Base-by-base conservation (phyloP, 2,329 filamentous ascomycete species). In the Fusarium compactum region DNA sequence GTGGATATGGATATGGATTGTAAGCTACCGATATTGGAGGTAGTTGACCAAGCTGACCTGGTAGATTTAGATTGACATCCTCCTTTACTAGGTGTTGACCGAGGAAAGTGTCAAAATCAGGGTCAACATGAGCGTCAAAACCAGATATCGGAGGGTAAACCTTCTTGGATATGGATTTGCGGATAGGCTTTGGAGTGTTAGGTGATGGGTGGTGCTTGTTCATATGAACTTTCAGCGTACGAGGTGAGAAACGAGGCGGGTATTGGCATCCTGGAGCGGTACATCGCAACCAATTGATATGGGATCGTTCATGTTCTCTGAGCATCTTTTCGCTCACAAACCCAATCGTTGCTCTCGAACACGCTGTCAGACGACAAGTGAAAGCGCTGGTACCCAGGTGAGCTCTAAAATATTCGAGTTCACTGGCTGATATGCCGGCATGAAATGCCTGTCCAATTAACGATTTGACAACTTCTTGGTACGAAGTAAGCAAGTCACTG, bases 211-310 rank as follows among this genome's bases (percentile, higher is more conserved):
- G 64, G n/a, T 65, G 8, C 6, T 56, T 67, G 18, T 15, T 60
- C 22, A 2, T 44, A 10, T 65, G 61, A 2, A 4, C 22, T 2
- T 10, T 52, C 7, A 67, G 15, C 7, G 61, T 30, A 4, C 30
- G 40, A 4, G 24, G 29, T 10, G 61, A 67, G 1, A 5, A 7
- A 1, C 52, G 40, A 7, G 55, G 45, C 0, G 61, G 64, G 8
- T 32, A 48, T 12, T 60, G 41, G 2, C 60, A 67, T 0, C 32
- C 55, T 2, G 32, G 8, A 14, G 22, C 14, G 1, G 30, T 44
- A 10, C 55, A 24, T 47, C 22, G 38, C 7, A 67, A 64, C 43
- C 50, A 55, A n/a, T 34, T 47, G n/a, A 70, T 3, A 18, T 71
- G 63, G 1, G 59, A 50, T 2, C n/a, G 32, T 3, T 70, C 63